Percentiles rank a stretch among this genome's conserved stretches.
Conservation (phyloP, 176 grass and related monocot genomes). For the Paspalum vaginatum region DNA sequence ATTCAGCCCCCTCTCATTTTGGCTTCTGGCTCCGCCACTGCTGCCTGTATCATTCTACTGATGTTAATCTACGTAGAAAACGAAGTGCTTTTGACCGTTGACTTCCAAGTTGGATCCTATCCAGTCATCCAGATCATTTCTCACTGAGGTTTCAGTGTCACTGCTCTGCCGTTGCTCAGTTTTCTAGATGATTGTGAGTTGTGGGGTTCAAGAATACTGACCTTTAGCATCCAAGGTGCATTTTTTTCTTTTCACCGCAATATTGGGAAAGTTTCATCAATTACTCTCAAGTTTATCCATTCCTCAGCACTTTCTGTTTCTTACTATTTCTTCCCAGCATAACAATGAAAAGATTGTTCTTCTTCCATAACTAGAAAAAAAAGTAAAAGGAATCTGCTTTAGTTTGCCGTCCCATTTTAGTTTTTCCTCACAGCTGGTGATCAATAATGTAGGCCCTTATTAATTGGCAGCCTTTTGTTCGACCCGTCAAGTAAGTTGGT, state of each 20-base stretch:
- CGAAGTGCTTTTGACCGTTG: neutral
- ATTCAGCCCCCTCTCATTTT: too few species aligned
- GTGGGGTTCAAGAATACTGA: neutral
- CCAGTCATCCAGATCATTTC: neutral
- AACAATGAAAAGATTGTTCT: neutral
- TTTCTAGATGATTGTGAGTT: neutral
- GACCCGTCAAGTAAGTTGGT: constrained; percentile 16
- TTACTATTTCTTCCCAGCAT: too few species aligned
- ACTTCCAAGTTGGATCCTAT: neutral
- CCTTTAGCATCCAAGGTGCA: neutral
- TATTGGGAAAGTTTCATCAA: neutral
- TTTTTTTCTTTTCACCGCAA: neutral
- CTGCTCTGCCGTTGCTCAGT: neutral
- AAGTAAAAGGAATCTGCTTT: neutral
- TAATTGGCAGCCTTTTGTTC: neutral
- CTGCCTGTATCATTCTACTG: constrained; percentile 1
- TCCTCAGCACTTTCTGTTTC: neutral
- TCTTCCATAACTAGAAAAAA: neutral
- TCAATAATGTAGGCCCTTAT: neutral
- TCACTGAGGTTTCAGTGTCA: neutral
- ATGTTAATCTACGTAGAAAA: neutral
- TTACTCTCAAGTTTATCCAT: neutral
- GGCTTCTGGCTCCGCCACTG: too few species aligned
- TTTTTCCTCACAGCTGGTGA: neutral
- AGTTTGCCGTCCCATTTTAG: neutral